Evolutionary conservation across 495 filamentous ascomycete species (phyloP).

Genomic region (Penicillium taxi): DNA sequence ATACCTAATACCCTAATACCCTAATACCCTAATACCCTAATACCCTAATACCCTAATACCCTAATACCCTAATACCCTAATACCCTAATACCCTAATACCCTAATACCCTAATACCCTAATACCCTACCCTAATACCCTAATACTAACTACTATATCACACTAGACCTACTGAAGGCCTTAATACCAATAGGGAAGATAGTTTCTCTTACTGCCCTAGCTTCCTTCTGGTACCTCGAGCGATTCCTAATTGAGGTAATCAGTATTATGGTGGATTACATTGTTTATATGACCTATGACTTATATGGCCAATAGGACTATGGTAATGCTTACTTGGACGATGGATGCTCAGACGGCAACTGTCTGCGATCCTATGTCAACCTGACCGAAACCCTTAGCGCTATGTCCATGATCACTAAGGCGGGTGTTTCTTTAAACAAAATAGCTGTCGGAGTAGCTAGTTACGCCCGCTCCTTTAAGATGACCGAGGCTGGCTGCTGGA

Average conservation of each 20-base stretch:
- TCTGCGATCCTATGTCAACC: slow-evolving; percentile 23
- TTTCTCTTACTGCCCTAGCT: slow-evolving; percentile 4
- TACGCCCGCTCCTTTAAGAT: slow-evolving; percentile 1
- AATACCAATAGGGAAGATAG: neutral
- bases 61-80: too few species aligned
- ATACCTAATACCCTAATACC: too few species aligned
- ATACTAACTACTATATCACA: neutral
- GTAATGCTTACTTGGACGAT: slow-evolving; percentile 7
- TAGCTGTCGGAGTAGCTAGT: slow-evolving; percentile 16
- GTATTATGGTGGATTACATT: slow-evolving; percentile 21
- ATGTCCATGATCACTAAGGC: slow-evolving; percentile 43
- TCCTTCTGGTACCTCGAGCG: slow-evolving; percentile 22
- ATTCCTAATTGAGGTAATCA: slow-evolving; percentile 20
- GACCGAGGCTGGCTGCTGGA: neutral
- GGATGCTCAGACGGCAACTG: slow-evolving; percentile 36
- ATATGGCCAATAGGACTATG: slow-evolving; percentile 22
- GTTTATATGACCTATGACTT: slow-evolving; percentile 34
- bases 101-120: too few species aligned
- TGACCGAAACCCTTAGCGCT: neutral
- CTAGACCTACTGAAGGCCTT: neutral
- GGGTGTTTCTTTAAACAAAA: slow-evolving; percentile 31
- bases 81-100: too few species aligned
- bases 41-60: too few species aligned
- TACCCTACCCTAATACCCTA: too few species aligned
- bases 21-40: too few species aligned